Conservation (phyloP, 2,329 filamentous ascomycete genomes). For the Ophiognomonia clavigignenti-juglandacearum region DNA sequence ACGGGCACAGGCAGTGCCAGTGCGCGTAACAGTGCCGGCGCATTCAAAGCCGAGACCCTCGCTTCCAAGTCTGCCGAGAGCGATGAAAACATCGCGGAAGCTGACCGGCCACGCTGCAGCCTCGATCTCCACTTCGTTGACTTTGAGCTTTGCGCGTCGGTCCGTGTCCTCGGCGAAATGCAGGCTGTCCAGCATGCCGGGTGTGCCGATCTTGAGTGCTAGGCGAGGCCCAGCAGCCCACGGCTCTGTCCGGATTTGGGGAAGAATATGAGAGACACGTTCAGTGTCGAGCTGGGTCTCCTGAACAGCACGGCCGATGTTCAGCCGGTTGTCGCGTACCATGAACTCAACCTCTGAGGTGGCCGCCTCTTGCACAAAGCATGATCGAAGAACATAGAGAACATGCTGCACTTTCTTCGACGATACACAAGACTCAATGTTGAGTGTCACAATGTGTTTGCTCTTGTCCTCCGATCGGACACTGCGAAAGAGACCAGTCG, state of each 20-base stretch:
- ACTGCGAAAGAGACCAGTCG: neutral
- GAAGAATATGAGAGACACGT: neutral
- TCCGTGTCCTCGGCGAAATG: neutral
- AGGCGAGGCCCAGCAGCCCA: neutral
- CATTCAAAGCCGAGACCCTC: slow-evolving; percentile 28
- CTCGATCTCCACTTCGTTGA: slow-evolving; percentile 29
- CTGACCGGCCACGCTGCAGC: slow-evolving; percentile 30
- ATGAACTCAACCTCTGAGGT: neutral
- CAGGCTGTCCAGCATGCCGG: neutral
- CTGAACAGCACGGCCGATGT: neutral
- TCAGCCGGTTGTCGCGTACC: neutral
- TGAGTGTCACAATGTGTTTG: slow-evolving; percentile 7
- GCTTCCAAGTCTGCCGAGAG: slow-evolving; percentile 25
- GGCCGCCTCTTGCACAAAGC: neutral
- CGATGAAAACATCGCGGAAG: slow-evolving; percentile 34
- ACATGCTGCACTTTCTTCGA: neutral
- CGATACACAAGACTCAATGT: neutral
- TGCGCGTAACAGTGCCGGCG: slow-evolving; percentile 24
- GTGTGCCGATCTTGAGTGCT: neutral
- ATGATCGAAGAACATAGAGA: neutral
- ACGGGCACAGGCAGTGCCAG: slow-evolving; percentile 25
- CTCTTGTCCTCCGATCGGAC: neutral
- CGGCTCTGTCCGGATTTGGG: neutral
- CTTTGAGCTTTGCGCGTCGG: neutral
- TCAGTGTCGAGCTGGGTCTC: neutral